Evolutionary conservation across 148 eudicot species (phyloP), one percentile per base, ranked within the genome.

Genomic region (Rhododendron molle): DNA sequence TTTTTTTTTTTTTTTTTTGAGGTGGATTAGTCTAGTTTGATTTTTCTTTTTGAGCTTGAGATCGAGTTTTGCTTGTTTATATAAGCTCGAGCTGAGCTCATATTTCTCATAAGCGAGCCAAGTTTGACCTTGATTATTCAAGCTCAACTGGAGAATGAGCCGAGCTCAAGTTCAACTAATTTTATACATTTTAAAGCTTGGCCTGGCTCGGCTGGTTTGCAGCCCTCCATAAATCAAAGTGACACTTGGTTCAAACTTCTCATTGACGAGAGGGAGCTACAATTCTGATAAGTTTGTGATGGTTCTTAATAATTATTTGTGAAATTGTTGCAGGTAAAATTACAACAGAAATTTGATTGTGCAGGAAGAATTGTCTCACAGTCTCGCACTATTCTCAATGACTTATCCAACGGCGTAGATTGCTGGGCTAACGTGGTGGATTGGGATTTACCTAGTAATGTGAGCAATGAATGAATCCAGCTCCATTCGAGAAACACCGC

Each of bases 391-490:
- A 23, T 62, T 62, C 69, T 62, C 30, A 26, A 62, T 8, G 28
- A n/a, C 13, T n/a, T 1, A 0, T 62, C 28, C 71, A 0, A 21
- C n/a, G 1, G 71, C 6, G 28, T 62, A 62, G 71, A 7, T 23
- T 62, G 69, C 30, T 21, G 11, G 28, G 69, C 28, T 20, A 62
- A 62, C 13, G 0, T 62, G 71, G 71, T 62, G 71, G 71, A 62
- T 58, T 58, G n/a, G n/a, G 9, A 58, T 62, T n/a, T 62, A 8
- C 16, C 83, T 80, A 44, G 76, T 85, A 50, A 86, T 86, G 28
- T 86, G 87, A 52, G 81, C 80, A 81, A 86, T 36, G 80, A 86
- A 86, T 23, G 84, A 80, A 65, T 86, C 72, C 80, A 86, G 7
- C 80, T 81, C 87, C 49, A 81, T 23, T 34, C 28, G 84, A 49